phyloP scores from a whole-genome alignment of 2,329 filamentous ascomycete species.

The Amauroascus verrucosus region DNA sequence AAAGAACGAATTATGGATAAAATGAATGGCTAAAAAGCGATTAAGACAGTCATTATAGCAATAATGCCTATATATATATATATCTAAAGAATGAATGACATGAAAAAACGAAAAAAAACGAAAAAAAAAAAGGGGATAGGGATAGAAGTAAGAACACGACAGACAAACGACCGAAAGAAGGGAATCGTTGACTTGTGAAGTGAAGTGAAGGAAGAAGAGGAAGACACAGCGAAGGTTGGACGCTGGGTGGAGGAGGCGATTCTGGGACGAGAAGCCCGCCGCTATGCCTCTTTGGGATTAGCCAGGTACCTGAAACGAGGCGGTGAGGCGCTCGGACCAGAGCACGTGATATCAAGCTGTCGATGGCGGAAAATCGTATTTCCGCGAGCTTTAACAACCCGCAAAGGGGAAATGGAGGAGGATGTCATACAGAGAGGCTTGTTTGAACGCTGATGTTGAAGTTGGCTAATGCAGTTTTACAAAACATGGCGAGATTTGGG shows the following conservation, averaged over 20 bases:
- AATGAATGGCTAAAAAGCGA: constrained; percentile 6
- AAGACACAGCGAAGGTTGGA: background rate
- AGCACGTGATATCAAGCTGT: background rate
- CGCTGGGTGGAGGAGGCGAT: background rate
- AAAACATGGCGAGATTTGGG: too few species aligned
- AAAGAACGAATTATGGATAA: constrained; percentile 1
- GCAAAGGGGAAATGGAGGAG: background rate
- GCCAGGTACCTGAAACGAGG: constrained; percentile 8
- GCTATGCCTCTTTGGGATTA: constrained; percentile 6
- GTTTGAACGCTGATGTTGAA: background rate
- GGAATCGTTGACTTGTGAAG: background rate
- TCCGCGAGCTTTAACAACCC: background rate
- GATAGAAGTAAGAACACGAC: constrained; percentile 2
- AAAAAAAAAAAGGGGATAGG: constrained; percentile 3
- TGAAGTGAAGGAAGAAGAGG: constrained; percentile 2
- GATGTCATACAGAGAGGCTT: background rate
- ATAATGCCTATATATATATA: background rate
- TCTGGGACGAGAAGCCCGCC: background rate
- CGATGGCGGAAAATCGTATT: background rate
- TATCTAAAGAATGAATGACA: constrained; percentile 7
- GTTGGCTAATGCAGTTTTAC: background rate
- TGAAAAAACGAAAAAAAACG: background rate
- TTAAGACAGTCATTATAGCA: constrained; percentile 6
- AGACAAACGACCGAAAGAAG: constrained; percentile 6
- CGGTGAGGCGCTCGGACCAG: constrained; percentile 5